phyloP scores from a whole-genome alignment of 148 eudicot genomes.

The Heliamphora exappendiculata region DNA sequence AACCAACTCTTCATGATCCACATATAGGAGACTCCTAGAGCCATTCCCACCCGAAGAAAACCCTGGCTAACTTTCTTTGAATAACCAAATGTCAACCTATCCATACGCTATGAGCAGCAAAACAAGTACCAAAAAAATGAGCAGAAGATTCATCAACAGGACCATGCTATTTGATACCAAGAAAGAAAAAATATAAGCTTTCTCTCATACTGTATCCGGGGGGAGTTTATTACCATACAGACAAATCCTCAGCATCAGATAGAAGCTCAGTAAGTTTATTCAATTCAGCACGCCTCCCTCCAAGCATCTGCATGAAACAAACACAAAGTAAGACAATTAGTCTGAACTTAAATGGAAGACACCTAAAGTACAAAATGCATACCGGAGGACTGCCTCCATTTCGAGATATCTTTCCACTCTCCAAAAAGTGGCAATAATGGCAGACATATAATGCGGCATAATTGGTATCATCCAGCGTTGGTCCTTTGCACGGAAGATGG shows the following conservation, averaged over 20 bases:
- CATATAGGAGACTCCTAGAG: neutral
- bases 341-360: neutral
- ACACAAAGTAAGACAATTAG: constrained; percentile 5
- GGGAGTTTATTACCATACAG: constrained; percentile 43
- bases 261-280: constrained; percentile 47
- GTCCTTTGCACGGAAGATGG: constrained; percentile 58
- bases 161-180: neutral
- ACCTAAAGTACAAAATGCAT: constrained; percentile 22
- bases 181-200: neutral
- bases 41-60: neutral
- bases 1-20: too few relatives aligned
- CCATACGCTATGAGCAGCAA: neutral
- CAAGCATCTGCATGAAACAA: constrained; percentile 42
- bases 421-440: constrained; percentile 60
- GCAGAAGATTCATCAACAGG: neutral
- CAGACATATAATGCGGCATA: constrained; percentile 31
- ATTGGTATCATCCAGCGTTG: constrained; percentile 24
- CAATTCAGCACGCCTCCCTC: constrained; percentile 51
- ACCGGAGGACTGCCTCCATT: constrained; percentile 57
- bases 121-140: neutral
- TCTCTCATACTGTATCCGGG: neutral
- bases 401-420: constrained; percentile 54
- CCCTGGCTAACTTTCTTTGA: neutral
- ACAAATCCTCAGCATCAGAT: constrained; percentile 51
- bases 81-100: neutral